A percentile compares a stretch with the other conserved stretches of the same genome.
phyloP scores from a whole-genome alignment of 192 early-diverging fungal genomes.

The Umbelopsis isabellina region DNA sequence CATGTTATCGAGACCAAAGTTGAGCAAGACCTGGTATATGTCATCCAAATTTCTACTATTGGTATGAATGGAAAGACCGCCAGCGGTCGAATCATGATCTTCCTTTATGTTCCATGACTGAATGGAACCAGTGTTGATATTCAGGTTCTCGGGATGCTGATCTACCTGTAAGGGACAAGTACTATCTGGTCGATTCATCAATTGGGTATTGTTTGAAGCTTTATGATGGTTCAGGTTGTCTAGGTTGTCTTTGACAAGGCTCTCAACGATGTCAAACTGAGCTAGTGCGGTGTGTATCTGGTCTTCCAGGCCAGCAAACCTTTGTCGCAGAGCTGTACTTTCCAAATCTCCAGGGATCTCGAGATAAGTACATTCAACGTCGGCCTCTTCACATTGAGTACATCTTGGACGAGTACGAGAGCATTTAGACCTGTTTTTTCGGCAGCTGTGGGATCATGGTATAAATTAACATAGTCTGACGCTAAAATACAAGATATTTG shows the following conservation, averaged over 20 bases:
- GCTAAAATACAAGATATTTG: background rate
- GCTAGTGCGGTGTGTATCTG: constrained; percentile 36
- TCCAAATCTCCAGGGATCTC: constrained; percentile 42
- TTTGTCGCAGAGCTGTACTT: constrained; percentile 40
- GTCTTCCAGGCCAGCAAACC: constrained; percentile 41
- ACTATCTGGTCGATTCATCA: background rate
- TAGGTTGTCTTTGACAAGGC: constrained; percentile 14
- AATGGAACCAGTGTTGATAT: constrained; percentile 26
- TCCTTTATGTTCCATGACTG: constrained; percentile 22
- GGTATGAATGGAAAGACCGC: constrained; percentile 38
- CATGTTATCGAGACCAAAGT: constrained; percentile 37
- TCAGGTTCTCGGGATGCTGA: background rate
- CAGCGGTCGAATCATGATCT: background rate
- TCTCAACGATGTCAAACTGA: constrained; percentile 36
- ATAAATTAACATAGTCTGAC: background rate
- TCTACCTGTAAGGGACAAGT: background rate
- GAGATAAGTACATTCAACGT: constrained; percentile 33
- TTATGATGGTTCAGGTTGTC: background rate
- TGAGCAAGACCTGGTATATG: constrained; percentile 29
- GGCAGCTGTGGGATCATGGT: constrained; percentile 20
- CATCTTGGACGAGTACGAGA: constrained; percentile 35
- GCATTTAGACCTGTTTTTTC: constrained; percentile 41
- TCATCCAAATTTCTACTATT: constrained; percentile 29
- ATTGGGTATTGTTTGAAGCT: background rate
- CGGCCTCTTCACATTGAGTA: constrained; percentile 31